Percentiles rank a stretch among this genome's conserved stretches.
These are phyloP conservation scores for Mariannaea elegans DNA, from an alignment of 2,329 filamentous ascomycete genomes.

Conservation along the genomic window DNA sequence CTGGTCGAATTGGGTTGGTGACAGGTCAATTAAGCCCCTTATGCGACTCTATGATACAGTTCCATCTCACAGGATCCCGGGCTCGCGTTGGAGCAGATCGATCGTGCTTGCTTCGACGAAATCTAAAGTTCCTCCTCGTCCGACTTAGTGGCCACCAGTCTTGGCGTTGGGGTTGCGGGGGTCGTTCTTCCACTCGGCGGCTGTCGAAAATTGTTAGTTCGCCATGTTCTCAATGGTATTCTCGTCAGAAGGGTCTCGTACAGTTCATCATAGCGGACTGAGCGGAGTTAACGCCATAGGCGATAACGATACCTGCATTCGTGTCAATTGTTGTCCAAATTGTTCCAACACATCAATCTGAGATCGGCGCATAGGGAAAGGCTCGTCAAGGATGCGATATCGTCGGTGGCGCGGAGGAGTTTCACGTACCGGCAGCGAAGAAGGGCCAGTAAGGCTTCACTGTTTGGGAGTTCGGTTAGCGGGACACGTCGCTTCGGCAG, in stretches of 20 bases:
- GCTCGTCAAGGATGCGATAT: conserved; percentile 19
- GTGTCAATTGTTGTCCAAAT: conserved; percentile 38
- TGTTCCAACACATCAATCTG: conserved; percentile 33
- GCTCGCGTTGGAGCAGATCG: conserved; percentile 39
- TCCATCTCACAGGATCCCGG: conserved; percentile 40
- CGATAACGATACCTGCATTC: conserved; percentile 77
- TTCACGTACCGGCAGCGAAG: conserved; percentile 86
- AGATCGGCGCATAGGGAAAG: conserved; percentile 14
- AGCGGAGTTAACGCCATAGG: conserved; percentile 90
- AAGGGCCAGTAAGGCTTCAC: conserved; percentile 93
- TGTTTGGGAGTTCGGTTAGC: conserved; percentile 54
- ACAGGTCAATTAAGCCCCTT: conserved; percentile 46
- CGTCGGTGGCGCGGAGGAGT: conserved; percentile 29
- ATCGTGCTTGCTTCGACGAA: conserved; percentile 39
- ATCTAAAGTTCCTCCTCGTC: conserved; percentile 31
- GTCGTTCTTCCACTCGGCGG: conserved; percentile 96
- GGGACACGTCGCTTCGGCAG: conserved; percentile 32
- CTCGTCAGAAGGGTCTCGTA: conserved; percentile 52
- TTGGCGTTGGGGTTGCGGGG: conserved; percentile 80
- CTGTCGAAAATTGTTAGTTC: conserved; percentile 57
- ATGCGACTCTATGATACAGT: conserved; percentile 55
- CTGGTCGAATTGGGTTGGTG: conserved; percentile 34
- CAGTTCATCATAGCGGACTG: conserved; percentile 80
- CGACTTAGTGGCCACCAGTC: conserved; percentile 55
- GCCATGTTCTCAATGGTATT: background rate